Conservation (phyloP, 1,284 basidiomycete genomes). For the Stygiomarasmius scandens region DNA sequence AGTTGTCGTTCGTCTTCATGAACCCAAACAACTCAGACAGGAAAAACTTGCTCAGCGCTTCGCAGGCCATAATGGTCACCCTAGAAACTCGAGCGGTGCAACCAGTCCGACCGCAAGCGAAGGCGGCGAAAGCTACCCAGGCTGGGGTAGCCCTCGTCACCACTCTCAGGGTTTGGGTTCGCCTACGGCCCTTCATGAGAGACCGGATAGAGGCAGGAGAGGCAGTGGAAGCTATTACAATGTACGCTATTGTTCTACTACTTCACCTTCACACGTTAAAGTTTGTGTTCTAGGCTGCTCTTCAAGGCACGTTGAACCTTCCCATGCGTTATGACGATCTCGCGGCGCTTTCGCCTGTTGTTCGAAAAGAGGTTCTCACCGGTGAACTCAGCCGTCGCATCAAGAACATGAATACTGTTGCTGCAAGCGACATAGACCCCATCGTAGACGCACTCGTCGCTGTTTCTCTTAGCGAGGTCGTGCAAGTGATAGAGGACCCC, state of each 20-base stretch:
- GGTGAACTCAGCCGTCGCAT: slow-evolving; percentile 81
- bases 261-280: not conserved
- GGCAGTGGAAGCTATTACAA: slow-evolving; percentile 85
- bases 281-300: slow-evolving; percentile 58
- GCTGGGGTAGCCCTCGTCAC: slow-evolving; percentile 56
- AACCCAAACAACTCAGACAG: slow-evolving; percentile 86
- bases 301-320: slow-evolving; percentile 74
- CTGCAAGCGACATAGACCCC: slow-evolving; percentile 56
- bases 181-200: slow-evolving; percentile 55
- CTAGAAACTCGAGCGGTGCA: slow-evolving; percentile 74
- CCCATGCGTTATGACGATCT: slow-evolving; percentile 84
- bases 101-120: slow-evolving; percentile 82
- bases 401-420: slow-evolving; percentile 54
- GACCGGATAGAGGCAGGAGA: slow-evolving; percentile 66
- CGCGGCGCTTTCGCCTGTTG: slow-evolving; percentile 76
- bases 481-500: slow-evolving; percentile 73
- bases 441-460: slow-evolving; percentile 71
- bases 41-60: slow-evolving; percentile 86
- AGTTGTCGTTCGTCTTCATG: slow-evolving; percentile 85
- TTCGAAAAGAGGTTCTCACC: slow-evolving; percentile 80
- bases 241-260: slow-evolving; percentile 38
- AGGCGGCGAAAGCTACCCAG: slow-evolving; percentile 64
- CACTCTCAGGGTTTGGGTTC: slow-evolving; percentile 56
- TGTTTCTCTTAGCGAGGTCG: slow-evolving; percentile 74
- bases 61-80: slow-evolving; percentile 67